Base-by-base conservation (phyloP, 2,329 filamentous ascomycete species). In the Xylariaceae sp. region DNA sequence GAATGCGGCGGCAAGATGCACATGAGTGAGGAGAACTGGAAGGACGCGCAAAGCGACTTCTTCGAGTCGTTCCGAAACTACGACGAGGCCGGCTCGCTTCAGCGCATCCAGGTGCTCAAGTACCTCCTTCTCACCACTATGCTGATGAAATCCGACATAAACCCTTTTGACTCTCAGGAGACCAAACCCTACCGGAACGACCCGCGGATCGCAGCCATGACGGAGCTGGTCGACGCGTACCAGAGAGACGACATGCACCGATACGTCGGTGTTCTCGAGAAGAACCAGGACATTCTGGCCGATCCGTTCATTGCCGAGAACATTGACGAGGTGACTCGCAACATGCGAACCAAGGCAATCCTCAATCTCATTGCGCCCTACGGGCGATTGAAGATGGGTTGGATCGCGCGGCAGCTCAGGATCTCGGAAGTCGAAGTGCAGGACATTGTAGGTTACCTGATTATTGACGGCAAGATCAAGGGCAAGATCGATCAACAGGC, bases 1-100 rank as follows among this genome's bases (percentile, higher is more conserved):
- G 92, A 98, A 68, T 98, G 92, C 61, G 92, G 92, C 56, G 92
- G 92, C 54, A 98, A 98, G 72, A 98, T 98, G 92, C 89, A 97
- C 69, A 97, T 98, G 92, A 92, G 86, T 62, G 92, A 98, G 71
- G 92, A 97, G 68, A 97, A 97, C 62, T 98, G 92, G 92, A 88
- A 92, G 61, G 87, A 89, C 57, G 92, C 92, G 1, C 89, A 97
- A 65, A 90, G 82, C 54, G 92, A 97, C 68, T 98, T 98, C 65
- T 96, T 96, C 63, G 92, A 98, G 63, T 94, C 90, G 1, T 98
- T 98, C 71, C 85, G 89, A 41, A 97, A 96, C 68, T 98, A 97
- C 67, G 92, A 98, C 60, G 92, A 98, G 69, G 92, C 92, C 28
- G 92, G 92, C 31, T 96, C 89, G 17, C 76, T 96, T 55, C 90